Evolutionary conservation across 768 basidiomycete species (phyloP), one percentile per base, ranked within the genome.

Genomic region (Collybia sordida): DNA sequence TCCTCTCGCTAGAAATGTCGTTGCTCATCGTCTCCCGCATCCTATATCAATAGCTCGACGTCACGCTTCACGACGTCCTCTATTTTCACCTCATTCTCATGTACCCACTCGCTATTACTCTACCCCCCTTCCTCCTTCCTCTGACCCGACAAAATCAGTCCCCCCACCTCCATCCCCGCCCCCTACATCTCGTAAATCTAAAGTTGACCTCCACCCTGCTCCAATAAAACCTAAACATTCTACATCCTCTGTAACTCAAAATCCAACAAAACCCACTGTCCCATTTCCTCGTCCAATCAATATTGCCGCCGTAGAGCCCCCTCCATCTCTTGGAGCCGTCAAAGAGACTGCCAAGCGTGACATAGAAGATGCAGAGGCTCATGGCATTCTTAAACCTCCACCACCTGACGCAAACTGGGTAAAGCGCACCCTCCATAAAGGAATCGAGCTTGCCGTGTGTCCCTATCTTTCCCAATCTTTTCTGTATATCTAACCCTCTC

Each of bases 351-450:
- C 81, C 5, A 78, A 80, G 50, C 74, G 79, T 37, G 89, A 90
- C 60, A 75, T 88, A 22, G 71, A 73, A 19, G 77, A 85, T 42
- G 90, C 90, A 27, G 73, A 78, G 45, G 71, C 77, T 11, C 85
- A 85, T 49, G 90, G 90, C 12, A 81, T 90, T 28, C 70, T 93
- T 22, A 69, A 65, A 2, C 85, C 88, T 3, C 81, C 86, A 1
- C 87, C 88, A 0, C 68, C 74, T 24, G 74, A 76, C 56, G 85
- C 88, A 2, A 79, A 78, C 15, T 74, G 78, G 66, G 70, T 82
- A 47, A 74, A 70, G 53, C 76, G 72, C 31, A 72, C 77, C 5
- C 51, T 80, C 4, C 78, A 81, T 60, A 77, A 77, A 46, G 70
- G 63, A 21, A 72, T 78, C 31, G 66, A 80, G 56, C 70, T 82